A percentile compares a stretch with the other conserved stretches of the same genome.
Evolutionary conservation across 495 filamentous ascomycete genomes (phyloP).

Genomic region (Lindgomyces ingoldianus): DNA sequence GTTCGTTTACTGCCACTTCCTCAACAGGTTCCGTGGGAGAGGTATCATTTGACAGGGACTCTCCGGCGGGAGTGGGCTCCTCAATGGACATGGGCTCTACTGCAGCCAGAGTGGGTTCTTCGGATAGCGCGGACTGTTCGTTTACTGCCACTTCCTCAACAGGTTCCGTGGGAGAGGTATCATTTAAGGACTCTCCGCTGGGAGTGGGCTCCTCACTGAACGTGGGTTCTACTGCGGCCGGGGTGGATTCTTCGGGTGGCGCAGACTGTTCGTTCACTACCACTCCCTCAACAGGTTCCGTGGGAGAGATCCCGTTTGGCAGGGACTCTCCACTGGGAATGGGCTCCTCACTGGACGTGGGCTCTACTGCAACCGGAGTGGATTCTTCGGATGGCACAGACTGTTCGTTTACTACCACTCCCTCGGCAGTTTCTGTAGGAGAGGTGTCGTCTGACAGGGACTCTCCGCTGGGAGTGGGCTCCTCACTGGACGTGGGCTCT

Average conservation of each 20-base stretch:
- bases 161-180: too few relatives aligned
- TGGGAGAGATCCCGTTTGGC: too few relatives aligned
- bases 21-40: too few relatives aligned
- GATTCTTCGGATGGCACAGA: neutral
- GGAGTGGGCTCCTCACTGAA: too few relatives aligned
- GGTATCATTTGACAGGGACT: too few relatives aligned
- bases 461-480: neutral
- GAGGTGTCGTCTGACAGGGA: too few relatives aligned
- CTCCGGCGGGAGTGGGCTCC: too few relatives aligned
- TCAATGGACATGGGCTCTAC: neutral
- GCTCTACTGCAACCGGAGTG: neutral
- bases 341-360: neutral
- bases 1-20: neutral
- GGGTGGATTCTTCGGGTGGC: neutral
- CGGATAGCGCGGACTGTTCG: neutral
- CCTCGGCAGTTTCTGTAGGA: too few relatives aligned
- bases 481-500: neutral
- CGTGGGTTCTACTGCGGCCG: neutral
- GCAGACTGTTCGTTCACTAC: neutral
- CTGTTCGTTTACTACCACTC: neutral
- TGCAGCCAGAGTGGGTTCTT: neutral
- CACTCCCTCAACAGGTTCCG: too few relatives aligned
- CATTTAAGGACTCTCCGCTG: too few relatives aligned
- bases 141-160: neutral
- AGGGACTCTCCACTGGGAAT: neutral